Evolutionary conservation across 805 yeast species (phyloP).

Genomic region (Metschnikowia sp.): DNA sequence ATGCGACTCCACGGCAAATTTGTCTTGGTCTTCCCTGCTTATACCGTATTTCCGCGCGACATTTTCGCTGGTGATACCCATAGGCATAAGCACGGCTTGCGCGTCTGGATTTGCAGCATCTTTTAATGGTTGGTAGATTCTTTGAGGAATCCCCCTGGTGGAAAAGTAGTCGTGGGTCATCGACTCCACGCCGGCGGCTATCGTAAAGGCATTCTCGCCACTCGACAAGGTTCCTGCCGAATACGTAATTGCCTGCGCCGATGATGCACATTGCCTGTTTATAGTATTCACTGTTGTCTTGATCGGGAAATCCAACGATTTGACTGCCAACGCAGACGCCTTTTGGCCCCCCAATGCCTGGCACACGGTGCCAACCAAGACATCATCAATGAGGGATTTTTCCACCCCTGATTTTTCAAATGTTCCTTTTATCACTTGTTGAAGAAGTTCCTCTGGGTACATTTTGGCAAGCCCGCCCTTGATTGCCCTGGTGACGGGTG

Average conservation of each 20-base stretch:
- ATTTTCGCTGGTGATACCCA: conserved; percentile 30
- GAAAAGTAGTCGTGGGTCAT: conserved; percentile 42
- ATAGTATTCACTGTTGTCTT: conserved; percentile 33
- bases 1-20: conserved; percentile 24
- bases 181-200: conserved; percentile 43
- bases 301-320: conserved; percentile 31
- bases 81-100: conserved; percentile 28
- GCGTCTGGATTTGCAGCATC: conserved; percentile 20
- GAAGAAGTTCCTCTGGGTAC: conserved; percentile 34
- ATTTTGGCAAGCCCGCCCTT: conserved; percentile 35
- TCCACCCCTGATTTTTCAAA: conserved; percentile 24
- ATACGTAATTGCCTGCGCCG: conserved; percentile 36
- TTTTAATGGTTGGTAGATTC: conserved; percentile 24
- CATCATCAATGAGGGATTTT: conserved; percentile 28
- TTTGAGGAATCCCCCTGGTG: conserved; percentile 34
- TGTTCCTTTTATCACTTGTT: conserved; percentile 28
- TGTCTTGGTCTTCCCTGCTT: conserved; percentile 24
- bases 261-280: conserved; percentile 39
- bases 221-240: conserved; percentile 28
- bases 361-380: conserved; percentile 35
- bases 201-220: conserved; percentile 30
- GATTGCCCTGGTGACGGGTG: conserved; percentile 34
- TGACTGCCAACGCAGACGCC: conserved; percentile 34
- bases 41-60: conserved; percentile 24
- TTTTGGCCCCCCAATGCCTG: conserved; percentile 39